Evolutionary conservation across 176 grass and related monocot species (phyloP), one percentile per base, ranked within the genome.

Genomic region (Panicum miliaceum): DNA sequence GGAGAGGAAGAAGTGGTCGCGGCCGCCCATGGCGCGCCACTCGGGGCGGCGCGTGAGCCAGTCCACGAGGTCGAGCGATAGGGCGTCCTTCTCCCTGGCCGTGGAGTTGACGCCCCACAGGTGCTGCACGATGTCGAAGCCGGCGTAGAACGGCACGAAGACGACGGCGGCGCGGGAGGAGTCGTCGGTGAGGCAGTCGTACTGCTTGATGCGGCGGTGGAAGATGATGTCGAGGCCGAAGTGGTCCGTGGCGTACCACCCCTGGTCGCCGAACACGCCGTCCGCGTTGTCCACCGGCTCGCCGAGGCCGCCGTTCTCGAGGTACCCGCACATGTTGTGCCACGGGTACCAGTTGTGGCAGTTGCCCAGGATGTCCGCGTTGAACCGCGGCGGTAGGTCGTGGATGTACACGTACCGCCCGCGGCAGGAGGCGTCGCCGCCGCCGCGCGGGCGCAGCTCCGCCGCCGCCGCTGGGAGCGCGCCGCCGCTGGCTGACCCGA

Each of bases 241-340:
- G 71, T 94, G 92, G 82, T 94, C 90, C 32, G 92, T 94, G 73
- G 90, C 89, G 71, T 94, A 94, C 92, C 92, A 94, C 0, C 92
- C 90, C 7, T 50, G 13, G 78, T 94, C 88, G 37, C 64, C 88
- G 90, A 92, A 92, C 38, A 85, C 87, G 37, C 92, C 87, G 48
- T 92, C 87, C 11, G 74, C 3, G 63, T 94, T 90, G 68, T 90
- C 82, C 20, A 92, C 40, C 37, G 84, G 82, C 68, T 66, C 62
- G 4, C 92, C 92, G 5, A 94, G 87, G 19, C 92, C 92, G 32
- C 61, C 92, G 88, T 94, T 94, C 63, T 40, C 63, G 15, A 91
- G 86, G 87, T 92, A 94, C 82, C 67, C 67, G 82, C 92, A 94
- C 92, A 94, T 94, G 87, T 91, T 60, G 20, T 67, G 89, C 92